Conservation (phyloP, 2,329 filamentous ascomycete genomes). For the Paraphoma sp. region DNA sequence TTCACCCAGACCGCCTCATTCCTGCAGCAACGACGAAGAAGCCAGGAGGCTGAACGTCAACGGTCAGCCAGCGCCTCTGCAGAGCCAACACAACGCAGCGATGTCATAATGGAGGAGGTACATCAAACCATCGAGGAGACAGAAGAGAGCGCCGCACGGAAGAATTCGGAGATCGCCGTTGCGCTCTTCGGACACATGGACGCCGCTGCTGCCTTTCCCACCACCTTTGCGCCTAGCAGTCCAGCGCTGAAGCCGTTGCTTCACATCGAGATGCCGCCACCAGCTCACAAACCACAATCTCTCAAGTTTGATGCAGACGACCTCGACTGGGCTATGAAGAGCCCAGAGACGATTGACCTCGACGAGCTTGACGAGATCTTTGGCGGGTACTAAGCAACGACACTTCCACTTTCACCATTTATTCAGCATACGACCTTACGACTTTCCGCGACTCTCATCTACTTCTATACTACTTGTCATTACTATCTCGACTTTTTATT, state of each 20-base stretch:
- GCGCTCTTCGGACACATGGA: slow-evolving; percentile 57
- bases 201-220: slow-evolving; percentile 46
- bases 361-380: slow-evolving; percentile 92
- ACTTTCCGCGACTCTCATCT: slow-evolving; percentile 36
- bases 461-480: slow-evolving; percentile 26
- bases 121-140: slow-evolving; percentile 50
- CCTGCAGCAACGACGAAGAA: slow-evolving; percentile 67
- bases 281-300: slow-evolving; percentile 38
- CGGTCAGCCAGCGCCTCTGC: slow-evolving; percentile 50
- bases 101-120: slow-evolving; percentile 47
- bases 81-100: slow-evolving; percentile 37
- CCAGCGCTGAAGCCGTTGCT: slow-evolving; percentile 52
- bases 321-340: slow-evolving; percentile 57
- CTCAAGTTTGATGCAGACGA: slow-evolving; percentile 43
- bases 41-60: slow-evolving; percentile 47
- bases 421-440: slow-evolving; percentile 34
- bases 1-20: slow-evolving; percentile 95
- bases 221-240: slow-evolving; percentile 50
- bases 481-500: slow-evolving; percentile 24
- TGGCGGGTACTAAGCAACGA: slow-evolving; percentile 67
- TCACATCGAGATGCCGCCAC: slow-evolving; percentile 41
- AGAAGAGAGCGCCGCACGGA: slow-evolving; percentile 57
- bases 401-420: slow-evolving; percentile 11
- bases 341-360: slow-evolving; percentile 87
- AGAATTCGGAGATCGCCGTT: slow-evolving; percentile 58